A percentile compares a stretch with the other conserved stretches of the same genome.
phyloP scores from a whole-genome alignment of 2,329 filamentous ascomycete genomes.

The Colletotrichum sp. region DNA sequence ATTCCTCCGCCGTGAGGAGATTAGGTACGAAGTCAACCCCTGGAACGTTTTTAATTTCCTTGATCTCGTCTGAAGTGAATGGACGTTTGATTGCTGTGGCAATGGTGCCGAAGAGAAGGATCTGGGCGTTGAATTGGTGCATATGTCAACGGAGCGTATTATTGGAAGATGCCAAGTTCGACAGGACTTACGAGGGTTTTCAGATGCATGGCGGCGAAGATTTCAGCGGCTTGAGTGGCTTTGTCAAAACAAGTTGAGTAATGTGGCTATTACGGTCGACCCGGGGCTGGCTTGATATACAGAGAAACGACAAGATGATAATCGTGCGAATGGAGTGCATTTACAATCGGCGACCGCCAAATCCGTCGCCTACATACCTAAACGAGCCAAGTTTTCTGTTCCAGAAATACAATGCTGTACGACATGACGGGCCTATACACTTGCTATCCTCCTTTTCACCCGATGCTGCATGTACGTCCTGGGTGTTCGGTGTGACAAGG shows the following conservation, averaged over 20 bases:
- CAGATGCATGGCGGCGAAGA: neutral
- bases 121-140: neutral
- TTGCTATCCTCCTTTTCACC: neutral
- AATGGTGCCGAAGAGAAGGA: neutral
- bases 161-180: neutral
- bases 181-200: neutral
- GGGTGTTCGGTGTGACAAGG: rapidly evolving
- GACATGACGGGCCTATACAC: neutral
- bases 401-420: neutral
- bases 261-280: neutral
- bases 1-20: neutral
- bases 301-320: neutral
- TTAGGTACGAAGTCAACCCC: neutral
- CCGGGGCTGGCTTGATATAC: neutral
- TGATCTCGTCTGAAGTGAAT: neutral
- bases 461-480: neutral
- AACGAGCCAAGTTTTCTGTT: neutral
- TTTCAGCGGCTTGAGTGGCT: neutral
- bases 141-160: neutral
- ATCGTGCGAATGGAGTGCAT: no score
- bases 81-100: neutral
- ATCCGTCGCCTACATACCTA: neutral
- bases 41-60: neutral
- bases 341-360: neutral
- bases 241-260: neutral